Conservation (phyloP, 2,329 filamentous ascomycete species). For the Rugonectria rugulosa region DNA sequence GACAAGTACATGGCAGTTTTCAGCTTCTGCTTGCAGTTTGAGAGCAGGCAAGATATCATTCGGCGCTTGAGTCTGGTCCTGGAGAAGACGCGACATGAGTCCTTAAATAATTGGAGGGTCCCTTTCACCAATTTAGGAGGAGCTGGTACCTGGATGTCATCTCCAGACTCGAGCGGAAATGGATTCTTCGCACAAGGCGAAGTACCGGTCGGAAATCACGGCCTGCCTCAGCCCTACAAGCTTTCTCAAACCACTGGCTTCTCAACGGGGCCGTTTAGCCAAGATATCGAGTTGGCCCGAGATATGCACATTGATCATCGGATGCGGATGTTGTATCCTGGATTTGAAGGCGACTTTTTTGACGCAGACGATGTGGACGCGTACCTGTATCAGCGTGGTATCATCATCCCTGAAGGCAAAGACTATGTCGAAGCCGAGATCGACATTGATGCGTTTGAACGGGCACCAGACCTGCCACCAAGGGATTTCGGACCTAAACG, state of each 20-base stretch:
- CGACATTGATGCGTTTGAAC: conserved; percentile 50
- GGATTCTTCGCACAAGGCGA: neutral
- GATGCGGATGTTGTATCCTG: conserved; percentile 63
- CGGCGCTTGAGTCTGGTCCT: conserved; percentile 48
- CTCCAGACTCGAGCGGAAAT: conserved; percentile 10
- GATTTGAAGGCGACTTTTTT: conserved; percentile 78
- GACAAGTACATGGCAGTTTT: conserved; percentile 65
- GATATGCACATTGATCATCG: conserved; percentile 54
- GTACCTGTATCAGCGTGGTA: conserved; percentile 71
- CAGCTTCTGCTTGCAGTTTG: conserved; percentile 72
- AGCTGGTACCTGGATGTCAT: conserved; percentile 69
- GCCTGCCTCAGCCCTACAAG: conserved; percentile 37
- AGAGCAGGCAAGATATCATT: conserved; percentile 57
- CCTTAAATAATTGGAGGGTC: conserved; percentile 64
- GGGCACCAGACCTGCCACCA: conserved; percentile 13
- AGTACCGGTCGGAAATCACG: conserved; percentile 48
- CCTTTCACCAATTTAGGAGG: conserved; percentile 74
- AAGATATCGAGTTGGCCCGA: conserved; percentile 47
- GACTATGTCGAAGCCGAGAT: conserved; percentile 69
- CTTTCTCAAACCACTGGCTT: conserved; percentile 37
- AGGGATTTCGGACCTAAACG: neutral
- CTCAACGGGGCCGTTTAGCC: conserved; percentile 58
- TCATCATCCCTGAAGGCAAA: conserved; percentile 66
- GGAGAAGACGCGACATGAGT: conserved; percentile 43
- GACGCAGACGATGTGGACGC: conserved; percentile 79